Evolutionary conservation across 73 alveolate species (phyloP).

Genomic region (Diophrys appendiculata): DNA sequence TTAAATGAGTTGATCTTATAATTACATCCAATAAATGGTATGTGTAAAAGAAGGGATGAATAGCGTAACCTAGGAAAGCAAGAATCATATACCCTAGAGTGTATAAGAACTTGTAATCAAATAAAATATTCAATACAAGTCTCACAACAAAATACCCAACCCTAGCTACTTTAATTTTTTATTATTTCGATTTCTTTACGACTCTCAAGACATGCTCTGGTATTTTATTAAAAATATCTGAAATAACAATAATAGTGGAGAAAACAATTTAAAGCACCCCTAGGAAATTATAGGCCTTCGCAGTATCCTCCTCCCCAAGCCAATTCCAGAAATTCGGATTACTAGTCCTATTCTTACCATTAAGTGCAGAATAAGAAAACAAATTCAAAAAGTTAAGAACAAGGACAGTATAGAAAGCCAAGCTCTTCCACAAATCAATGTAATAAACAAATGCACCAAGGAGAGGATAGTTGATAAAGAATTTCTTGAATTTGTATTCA

Average conservation of each 20-base stretch:
- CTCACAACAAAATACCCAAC: background rate
- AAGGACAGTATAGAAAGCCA: conserved; percentile 35
- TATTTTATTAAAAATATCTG: conserved; percentile 35
- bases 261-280: conserved; percentile 27
- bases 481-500: conserved; percentile 44
- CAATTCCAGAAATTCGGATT: conserved; percentile 18
- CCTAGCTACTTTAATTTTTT: too few species aligned
- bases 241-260: conserved; percentile 10
- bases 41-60: conserved; percentile 74
- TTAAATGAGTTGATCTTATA: conserved; percentile 73
- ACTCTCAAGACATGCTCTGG: conserved; percentile 21
- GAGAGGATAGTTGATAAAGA: conserved; percentile 47
- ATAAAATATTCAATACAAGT: conserved; percentile 21
- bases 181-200: background rate
- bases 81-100: conserved; percentile 70
- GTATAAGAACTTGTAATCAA: conserved; percentile 66
- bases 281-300: background rate
- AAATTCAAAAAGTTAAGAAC: conserved; percentile 32
- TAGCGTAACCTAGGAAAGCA: conserved; percentile 64
- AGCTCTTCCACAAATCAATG: conserved; percentile 46
- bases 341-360: conserved; percentile 14
- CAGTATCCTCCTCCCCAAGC: conserved; percentile 6
- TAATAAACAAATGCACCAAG: conserved; percentile 36
- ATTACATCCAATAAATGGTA: conserved; percentile 77
- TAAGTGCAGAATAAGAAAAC: conserved; percentile 33